Evolutionary conservation across 1,284 basidiomycete species (phyloP).

Genomic region (Mycena citricolor): DNA sequence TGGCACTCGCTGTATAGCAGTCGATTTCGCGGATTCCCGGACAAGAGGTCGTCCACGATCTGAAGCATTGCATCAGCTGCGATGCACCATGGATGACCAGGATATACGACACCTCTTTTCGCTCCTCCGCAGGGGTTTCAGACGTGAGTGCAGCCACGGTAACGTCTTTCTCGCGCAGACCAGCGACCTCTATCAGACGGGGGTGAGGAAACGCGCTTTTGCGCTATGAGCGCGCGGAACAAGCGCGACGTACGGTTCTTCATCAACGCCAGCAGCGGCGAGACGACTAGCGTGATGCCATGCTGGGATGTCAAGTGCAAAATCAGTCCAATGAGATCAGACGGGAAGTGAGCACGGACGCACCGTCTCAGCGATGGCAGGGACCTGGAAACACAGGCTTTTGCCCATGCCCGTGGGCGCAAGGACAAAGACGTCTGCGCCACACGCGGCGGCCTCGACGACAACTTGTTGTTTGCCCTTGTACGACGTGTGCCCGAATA

Average conservation of each 20-base stretch:
- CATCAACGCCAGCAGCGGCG: slow-evolving; percentile 45
- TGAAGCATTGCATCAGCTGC: background rate
- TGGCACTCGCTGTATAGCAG: slow-evolving; percentile 58
- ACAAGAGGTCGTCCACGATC: slow-evolving; percentile 15
- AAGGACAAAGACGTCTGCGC: slow-evolving; percentile 73
- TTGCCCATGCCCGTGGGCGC: slow-evolving; percentile 70
- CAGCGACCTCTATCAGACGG: slow-evolving; percentile 49
- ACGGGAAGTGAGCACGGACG: no score
- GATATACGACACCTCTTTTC: slow-evolving; percentile 35
- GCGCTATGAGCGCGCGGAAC: background rate
- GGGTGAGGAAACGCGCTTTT: background rate
- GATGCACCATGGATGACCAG: background rate
- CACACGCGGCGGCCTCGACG: slow-evolving; percentile 57
- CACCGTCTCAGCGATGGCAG: slow-evolving; percentile 61
- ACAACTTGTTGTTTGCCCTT: slow-evolving; percentile 75
- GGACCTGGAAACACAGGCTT: slow-evolving; percentile 87
- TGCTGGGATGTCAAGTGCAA: slow-evolving; percentile 5
- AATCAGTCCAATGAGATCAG: background rate
- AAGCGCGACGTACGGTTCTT: slow-evolving; percentile 61
- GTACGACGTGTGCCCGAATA: slow-evolving; percentile 20
- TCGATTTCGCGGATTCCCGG: slow-evolving; percentile 19
- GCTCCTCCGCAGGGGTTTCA: slow-evolving; percentile 56
- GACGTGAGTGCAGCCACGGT: slow-evolving; percentile 67
- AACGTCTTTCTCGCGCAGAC: slow-evolving; percentile 58
- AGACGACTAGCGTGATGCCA: slow-evolving; percentile 22